These are phyloP conservation scores for Grosmannia serpens DNA, from an alignment of 2,329 filamentous ascomycete species.

Conservation along the genomic window DNA sequence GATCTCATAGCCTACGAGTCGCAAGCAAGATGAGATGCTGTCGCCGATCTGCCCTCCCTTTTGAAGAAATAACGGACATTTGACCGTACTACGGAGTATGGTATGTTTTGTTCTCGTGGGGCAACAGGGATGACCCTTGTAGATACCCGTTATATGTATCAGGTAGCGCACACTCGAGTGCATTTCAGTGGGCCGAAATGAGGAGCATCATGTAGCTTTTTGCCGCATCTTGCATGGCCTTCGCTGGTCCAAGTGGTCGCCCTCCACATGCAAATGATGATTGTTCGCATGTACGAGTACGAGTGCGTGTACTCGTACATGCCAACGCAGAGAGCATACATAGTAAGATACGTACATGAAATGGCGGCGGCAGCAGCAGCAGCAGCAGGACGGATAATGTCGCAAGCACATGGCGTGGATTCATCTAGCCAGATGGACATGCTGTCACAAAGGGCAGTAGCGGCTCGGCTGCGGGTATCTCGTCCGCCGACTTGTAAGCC, in stretches of 20 bases:
- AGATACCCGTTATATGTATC: background rate
- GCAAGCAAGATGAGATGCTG: background rate
- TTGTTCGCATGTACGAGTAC: background rate
- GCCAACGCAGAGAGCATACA: background rate
- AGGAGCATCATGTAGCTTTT: background rate
- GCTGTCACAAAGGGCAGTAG: background rate
- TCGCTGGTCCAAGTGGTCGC: background rate
- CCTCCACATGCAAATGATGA: background rate
- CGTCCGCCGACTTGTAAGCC: no score
- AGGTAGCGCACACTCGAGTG: background rate
- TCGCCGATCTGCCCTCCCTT: background rate
- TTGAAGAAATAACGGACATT: background rate
- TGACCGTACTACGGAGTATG: background rate
- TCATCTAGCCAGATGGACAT: background rate
- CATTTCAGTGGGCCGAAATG: background rate
- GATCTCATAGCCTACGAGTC: background rate
- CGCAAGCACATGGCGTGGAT: background rate
- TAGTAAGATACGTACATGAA: no score
- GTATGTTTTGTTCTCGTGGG: background rate
- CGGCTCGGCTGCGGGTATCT: background rate
- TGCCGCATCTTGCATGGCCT: background rate
- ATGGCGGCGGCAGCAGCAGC: no score
- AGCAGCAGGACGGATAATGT: no score
- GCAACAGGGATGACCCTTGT: background rate
- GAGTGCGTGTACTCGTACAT: background rate